Evolutionary conservation across 2,329 filamentous ascomycete genomes (phyloP), one percentile per base, ranked within the genome.

Genomic region (Thelonectria rubi): DNA sequence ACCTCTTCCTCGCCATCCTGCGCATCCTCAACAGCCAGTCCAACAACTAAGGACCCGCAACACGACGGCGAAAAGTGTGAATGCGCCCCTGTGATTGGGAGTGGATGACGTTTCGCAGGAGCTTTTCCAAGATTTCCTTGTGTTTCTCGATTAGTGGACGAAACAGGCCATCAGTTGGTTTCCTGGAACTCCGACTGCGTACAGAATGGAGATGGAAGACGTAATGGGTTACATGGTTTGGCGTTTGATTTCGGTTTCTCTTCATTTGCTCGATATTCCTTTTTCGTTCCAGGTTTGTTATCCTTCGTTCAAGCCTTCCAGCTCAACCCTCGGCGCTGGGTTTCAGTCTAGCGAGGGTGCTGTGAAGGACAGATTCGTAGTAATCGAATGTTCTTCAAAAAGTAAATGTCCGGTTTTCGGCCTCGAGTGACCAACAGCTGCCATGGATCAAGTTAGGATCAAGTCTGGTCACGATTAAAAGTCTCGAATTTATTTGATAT

Each of bases 21-120:
- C 87, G 95, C 74, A 98, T 99, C 71, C 83, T 99, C 74, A 99
- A 99, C 84, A 96, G 91, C 82, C 92, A 97, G 84, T 90, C 88
- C 75, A 94, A 97, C 80, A 96, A 97, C 85, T 98, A 88, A 73
- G 46, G 34, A 15, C 18, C 4, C 2, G 53, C 18, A 52, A 17
- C 15, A 17, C n/a, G 32, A 18, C 26, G 4, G n/a, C 9, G 47
- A 51, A 56, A 37, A 37, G 39, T 15, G 51, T 45, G 37, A 49
- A 14, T 45, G 49, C n/a, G 30, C 32, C 10, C 34, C 10, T 30
- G 49, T n/a, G 26, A 34, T 40, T 55, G 48, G 18, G 17, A 43
- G 32, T 37, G 39, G 45, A 48, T 24, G 26, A 45, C 30, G 12
- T 32, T 26, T 42, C 30, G 15, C 14, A n/a, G 42, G 34, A 42